Base-by-base conservation (phyloP, 169 alveolate genomes). In the Eimeria nieschulzi region DNA sequence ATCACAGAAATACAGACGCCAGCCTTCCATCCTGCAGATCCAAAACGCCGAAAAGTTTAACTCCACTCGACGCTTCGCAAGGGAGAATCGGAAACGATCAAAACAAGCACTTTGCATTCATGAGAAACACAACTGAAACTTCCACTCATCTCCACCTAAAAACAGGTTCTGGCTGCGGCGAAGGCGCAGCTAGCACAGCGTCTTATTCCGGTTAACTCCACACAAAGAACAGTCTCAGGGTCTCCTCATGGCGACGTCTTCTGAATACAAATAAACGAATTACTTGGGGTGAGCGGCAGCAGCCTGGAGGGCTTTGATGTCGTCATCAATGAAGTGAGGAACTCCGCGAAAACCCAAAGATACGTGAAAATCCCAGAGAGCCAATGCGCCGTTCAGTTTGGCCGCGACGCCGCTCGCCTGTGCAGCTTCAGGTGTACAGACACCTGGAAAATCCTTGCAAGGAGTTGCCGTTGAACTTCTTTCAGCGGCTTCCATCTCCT, bases 1-100 rank as follows among this genome's bases (percentile, higher is more conserved):
- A 66, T 66, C 76, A 26, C 76, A 66, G 46, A 66, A 66, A 39
- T 66, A 66, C 9, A 66, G 76, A 23, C 76, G 76, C 25, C 25
- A 66, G 46, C 23, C 46, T 13, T 66, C 46, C 76, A 66, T 17
- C 46, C 76, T 66, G 76, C 21, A 9, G 17, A 59, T 15, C 0
- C 10, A 59, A 15, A 59, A n/a, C n/a, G n/a, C n/a, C n/a, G n/a
- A n/a, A n/a, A n/a, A n/a, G n/a, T n/a, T n/a, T n/a, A n/a, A n/a
- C n/a, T n/a, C n/a, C n/a, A n/a, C n/a, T n/a, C n/a, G n/a, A n/a
- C n/a, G n/a, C n/a, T n/a, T n/a, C n/a, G n/a, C n/a, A n/a, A n/a
- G n/a, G n/a, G n/a, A n/a, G n/a, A n/a, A n/a, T n/a, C n/a, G n/a
- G n/a, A n/a, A n/a, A n/a, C n/a, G n/a, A n/a, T n/a, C n/a, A n/a